A percentile compares a stretch with the other conserved stretches of the same genome.
These are phyloP conservation scores for Bruguiera sexangula DNA, from an alignment of 345 rosid species.

Conservation along the genomic window DNA sequence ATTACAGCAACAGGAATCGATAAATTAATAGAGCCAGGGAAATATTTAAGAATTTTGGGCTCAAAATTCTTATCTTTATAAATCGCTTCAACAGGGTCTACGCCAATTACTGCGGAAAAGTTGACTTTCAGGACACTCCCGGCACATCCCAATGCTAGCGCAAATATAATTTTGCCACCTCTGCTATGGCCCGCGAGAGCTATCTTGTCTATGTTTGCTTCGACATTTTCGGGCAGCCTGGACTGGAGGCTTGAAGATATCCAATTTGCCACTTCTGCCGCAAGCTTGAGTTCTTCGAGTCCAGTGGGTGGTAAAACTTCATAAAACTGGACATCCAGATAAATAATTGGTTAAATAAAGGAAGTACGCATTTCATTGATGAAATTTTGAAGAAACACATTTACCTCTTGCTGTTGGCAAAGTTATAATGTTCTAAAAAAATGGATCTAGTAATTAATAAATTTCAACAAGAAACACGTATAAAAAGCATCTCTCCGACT, in stretches of 20 bases:
- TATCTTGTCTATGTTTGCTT: slow-evolving; percentile 15
- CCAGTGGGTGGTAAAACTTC: slow-evolving; percentile 11
- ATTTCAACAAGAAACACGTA: no score
- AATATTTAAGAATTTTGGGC: slow-evolving; percentile 27
- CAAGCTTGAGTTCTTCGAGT: slow-evolving; percentile 16
- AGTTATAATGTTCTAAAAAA: no score
- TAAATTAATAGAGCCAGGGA: slow-evolving; percentile 22
- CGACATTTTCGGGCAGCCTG: slow-evolving; percentile 16
- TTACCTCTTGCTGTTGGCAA: no score
- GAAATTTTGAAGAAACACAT: no score
- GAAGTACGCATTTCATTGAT: background rate
- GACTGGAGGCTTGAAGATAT: slow-evolving; percentile 18
- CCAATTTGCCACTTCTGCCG: slow-evolving; percentile 32
- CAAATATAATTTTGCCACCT: slow-evolving; percentile 38
- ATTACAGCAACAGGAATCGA: slow-evolving; percentile 28
- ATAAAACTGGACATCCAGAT: slow-evolving; percentile 11
- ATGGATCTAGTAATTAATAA: no score
- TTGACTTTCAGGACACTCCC: background rate
- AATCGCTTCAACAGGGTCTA: slow-evolving; percentile 39
- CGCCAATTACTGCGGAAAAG: slow-evolving; percentile 24
- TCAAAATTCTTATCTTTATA: background rate
- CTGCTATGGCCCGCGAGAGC: slow-evolving; percentile 42
- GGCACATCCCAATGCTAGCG: slow-evolving; percentile 29
- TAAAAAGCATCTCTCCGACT: no score
- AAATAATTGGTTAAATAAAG: background rate